Base-by-base conservation (phyloP, 306 rosid species). In the Citrullus mucosospermus region DNA sequence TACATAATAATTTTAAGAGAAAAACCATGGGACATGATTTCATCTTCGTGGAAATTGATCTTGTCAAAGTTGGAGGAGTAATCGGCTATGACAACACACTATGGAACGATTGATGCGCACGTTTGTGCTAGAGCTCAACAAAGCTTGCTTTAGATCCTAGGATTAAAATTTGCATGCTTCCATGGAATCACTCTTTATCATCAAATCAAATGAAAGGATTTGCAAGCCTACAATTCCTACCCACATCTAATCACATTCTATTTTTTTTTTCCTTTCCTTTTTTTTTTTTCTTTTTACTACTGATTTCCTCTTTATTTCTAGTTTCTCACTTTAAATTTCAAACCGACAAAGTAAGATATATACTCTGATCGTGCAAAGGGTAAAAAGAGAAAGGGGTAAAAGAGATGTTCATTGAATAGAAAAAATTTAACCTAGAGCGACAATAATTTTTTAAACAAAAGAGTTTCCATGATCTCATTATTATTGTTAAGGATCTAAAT, bases 41-140 rank as follows among this genome's bases (percentile, higher is more conserved):
- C 88, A 86, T 93, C 16, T 93, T 93, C 38, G 96, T 91, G 77
- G 98, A 93, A 51, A 90, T 93, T 4, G 96, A 93, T 0, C 82
- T 93, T 46, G 96, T 93, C 2, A 91, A 93, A 79, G 90, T 93
- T 0, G 98, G 97, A 4, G 97, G 98, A 4, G 25, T 93, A 53
- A 90, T 93, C 82, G 96, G 93, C 38, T 93, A 93, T 82, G 96
- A 93, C 87, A 93, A 93, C 85, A 93, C 98, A 82, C 76, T 93
- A 8, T 93, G 98, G 98, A 93, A 91, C 50, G 98, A n/a, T n/a
- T 1, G 36, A 32, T 32, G 36, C 36, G 4, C 36, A 2, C 36
- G 4, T 2, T 91, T 28, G 96, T 93, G 46, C 43, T 93, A 80
- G 98, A 93, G 81, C 92, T 93, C 81, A 93, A 93, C 88, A 89